Base-by-base conservation (phyloP, 306 rosid species). In the Erythrophleum fordii region DNA sequence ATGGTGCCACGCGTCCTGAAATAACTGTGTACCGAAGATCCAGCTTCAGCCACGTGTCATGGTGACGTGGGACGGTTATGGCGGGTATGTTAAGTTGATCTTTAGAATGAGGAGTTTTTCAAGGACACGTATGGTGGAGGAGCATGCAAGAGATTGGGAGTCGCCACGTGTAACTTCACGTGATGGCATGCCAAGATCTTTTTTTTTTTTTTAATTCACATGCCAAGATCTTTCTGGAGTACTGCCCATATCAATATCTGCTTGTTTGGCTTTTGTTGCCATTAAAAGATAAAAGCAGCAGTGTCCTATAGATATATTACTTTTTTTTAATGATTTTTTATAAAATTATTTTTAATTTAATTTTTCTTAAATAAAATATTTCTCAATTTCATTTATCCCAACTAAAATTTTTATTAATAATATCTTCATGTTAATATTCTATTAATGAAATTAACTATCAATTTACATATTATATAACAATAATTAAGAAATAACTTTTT, bases 131-230 rank as follows among this genome's bases (percentile, higher is more conserved):
- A 39, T 0, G 0, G 46, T 17, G 16, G 8, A 1, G 8, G 66
- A 7, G 37, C 79, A 87, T 83, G 72, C 84, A 72, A 17, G 55
- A 11, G 62, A 82, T 46, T 11, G 48, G 12, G 12, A 4, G 0
- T 0, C 0, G 79, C 17, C 91, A 83, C 87, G 89, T 84, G 90
- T 77, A 9, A 14, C n/a, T 48, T 62, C 67, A 55, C 72, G 80
- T 81, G 76, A 18, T 51, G 26, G 17, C n/a, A 8, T 52, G n/a
- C 0, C 60, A 17, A 26, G 10, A 34, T 61, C 66, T 23, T 80
- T 72, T 22, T 80, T 22, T n/a, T n/a, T n/a, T n/a, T n/a, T n/a
- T n/a, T n/a, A n/a, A n/a, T n/a, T n/a, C n/a, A n/a, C n/a, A 8
- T 52, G n/a, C 0, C 60, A 17, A 9, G 13, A 10, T 56, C 62